Evolutionary conservation across 2,329 filamentous ascomycete species (phyloP).

Genomic region (Verruconis gallopava): DNA sequence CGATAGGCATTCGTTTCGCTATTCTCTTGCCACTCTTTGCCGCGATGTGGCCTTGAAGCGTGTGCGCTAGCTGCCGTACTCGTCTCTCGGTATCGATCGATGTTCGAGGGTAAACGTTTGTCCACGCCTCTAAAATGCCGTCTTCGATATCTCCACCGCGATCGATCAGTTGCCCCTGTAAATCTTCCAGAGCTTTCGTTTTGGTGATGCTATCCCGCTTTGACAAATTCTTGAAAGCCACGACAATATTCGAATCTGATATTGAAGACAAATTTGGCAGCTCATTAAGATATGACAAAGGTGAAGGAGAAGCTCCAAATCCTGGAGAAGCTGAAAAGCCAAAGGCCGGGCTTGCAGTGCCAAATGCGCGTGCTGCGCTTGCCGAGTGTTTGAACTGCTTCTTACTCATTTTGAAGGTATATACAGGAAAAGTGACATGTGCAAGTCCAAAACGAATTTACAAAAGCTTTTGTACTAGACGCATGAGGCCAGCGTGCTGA

Average conservation of each 20-base stretch:
- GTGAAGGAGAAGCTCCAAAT: conserved; percentile 39
- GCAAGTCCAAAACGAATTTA: too few species aligned
- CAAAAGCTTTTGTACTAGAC: too few species aligned
- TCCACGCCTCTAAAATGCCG: conserved; percentile 75
- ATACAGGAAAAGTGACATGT: neutral
- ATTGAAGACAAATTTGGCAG: conserved; percentile 68
- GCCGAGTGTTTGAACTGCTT: conserved; percentile 10
- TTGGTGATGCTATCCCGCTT: conserved; percentile 94
- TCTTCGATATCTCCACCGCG: conserved; percentile 56
- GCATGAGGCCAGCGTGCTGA: too few species aligned
- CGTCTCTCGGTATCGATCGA: conserved; percentile 82
- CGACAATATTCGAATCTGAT: conserved; percentile 67
- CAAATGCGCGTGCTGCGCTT: conserved; percentile 17
- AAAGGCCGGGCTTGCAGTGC: conserved; percentile 25
- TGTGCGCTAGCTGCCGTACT: conserved; percentile 77
- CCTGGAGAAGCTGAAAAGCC: conserved; percentile 30
- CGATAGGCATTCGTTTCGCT: conserved; percentile 60
- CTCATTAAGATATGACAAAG: conserved; percentile 75
- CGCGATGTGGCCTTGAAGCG: conserved; percentile 52
- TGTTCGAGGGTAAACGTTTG: conserved; percentile 72
- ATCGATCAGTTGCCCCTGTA: conserved; percentile 52
- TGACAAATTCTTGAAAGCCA: conserved; percentile 81
- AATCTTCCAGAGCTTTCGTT: conserved; percentile 75
- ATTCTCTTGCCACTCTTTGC: conserved; percentile 61
- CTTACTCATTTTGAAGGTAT: conserved; percentile 10